Evolutionary conservation across 257 asterid species (phyloP), one percentile per base, ranked within the genome.

Genomic region (Solanum virginianum): DNA sequence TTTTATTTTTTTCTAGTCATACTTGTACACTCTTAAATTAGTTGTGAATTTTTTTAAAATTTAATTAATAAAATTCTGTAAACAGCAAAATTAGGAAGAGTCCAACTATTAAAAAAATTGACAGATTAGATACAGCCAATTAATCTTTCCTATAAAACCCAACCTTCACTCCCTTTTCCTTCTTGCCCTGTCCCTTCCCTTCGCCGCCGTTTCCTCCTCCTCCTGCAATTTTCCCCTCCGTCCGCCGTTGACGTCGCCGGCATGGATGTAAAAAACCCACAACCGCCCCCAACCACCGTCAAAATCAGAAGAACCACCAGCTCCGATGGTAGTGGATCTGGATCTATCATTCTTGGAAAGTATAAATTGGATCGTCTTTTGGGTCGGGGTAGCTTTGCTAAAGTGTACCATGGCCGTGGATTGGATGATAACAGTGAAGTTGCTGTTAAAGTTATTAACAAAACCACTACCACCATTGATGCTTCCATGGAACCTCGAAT

Each of bases 321-420:
- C 17, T 68, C 91, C 69, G 85, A 83, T 8, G 86, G 88, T 62
- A 94, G 91, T 47, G 94, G 94, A 5, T 90, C 90, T 41, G 94
- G 99, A 39, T 85, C 97, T 3, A 90, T 92, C 47, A 81, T 96
- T 57, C 98, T 93, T 66, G 94, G 93, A 0, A 93, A 91, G 26
- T 94, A 96, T 88, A 92, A 92, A 72, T 90, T 96, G 1, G 90
- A 91, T 85, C 94, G 89, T 83, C 92, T 93, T 32, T 90, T 96
- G 56, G 99, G 99, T 88, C 98, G 99, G 15, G 99, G 99, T 49
- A 96, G 96, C 91, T 96, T 96, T 84, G 99, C 98, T 0, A 96
- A 96, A 51, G 99, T 96, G 0, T 94, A 94, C 88, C 93, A 87
- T 11, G 99, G 89, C 54, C 90, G 89, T 15, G 60, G 71, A 16